Evolutionary conservation across 495 filamentous ascomycete genomes (phyloP), one percentile per base, ranked within the genome.

Genomic region (Aspergillus indologenus): DNA sequence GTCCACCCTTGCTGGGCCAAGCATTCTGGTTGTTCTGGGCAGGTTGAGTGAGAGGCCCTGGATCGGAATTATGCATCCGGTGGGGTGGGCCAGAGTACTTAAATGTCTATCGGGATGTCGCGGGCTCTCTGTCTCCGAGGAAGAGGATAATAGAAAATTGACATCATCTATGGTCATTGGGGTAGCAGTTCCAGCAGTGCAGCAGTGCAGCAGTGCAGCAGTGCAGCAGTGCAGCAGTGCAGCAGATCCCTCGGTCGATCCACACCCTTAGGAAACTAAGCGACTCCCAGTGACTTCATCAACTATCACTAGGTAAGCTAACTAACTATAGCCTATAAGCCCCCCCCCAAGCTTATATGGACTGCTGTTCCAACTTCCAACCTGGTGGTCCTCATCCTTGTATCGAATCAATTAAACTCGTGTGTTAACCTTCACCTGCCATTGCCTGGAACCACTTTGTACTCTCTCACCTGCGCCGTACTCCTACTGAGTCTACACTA

Each of bases 1-100:
- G n/a, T n/a, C 12, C 54, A 59, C 58, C 60, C 60, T 61, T 66
- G 56, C 64, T 65, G 45, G 44, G 64, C 64, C 64, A 66, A 66
- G 64, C 61, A 66, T 66, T 63, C 60, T 63, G 52, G 58, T 45
- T 60, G 43, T 24, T 54, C 56, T 45, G 57, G 53, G 60, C 24
- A 47, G 22, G 7, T 17, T 23, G 45, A 18, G 2, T 47, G 19
- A 47, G 18, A 21, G 1, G 45, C 45, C 22, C 48, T 29, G 48
- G 48, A 29, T 18, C 23, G 22, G 3, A 9, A 24, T 51, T 48
- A 48, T 48, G 23, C 20, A 48, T 21, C 45, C 45, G 45, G 15
- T 8, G 20, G 19, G 5, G n/a, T n/a, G n/a, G n/a, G 45, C 23
- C 45, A 48, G 34, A 40, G 34, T 40, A 40, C 12, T 40, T 29